Evolutionary conservation across 371 early-diverging fungal genomes (phyloP), one percentile per base, ranked within the genome.

Genomic region (Saksenaea vasiformis): DNA sequence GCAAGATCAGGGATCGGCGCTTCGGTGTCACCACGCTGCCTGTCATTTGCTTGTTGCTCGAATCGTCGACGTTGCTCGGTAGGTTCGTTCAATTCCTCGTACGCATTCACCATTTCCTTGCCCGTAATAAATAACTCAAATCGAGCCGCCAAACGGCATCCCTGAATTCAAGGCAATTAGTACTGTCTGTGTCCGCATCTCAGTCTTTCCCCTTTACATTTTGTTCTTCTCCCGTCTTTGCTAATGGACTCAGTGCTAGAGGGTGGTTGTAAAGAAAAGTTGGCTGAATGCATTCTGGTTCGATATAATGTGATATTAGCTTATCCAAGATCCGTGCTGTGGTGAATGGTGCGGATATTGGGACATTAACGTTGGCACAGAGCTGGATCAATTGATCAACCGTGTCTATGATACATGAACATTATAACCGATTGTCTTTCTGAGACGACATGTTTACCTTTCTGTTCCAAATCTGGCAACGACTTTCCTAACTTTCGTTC

Each of bases 31-130:
- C 96, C 96, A 24, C 74, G 71, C 35, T 77, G 73, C 54, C 88
- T 72, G 60, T 94, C 93, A 31, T 56, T 70, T 47, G 85, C 79
- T 63, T 95, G 95, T 56, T 81, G 68, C 43, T 68, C 73, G 69
- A 99, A 99, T 39, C 97, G 81, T 19, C 70, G 84, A 17, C 96
- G 88, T 73, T 99, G 99, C 62, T 98, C 98, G 58, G 90, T 75
- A 1, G 99, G 99, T 75, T 99, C 97, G 71, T 99, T 99, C 76
- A 99, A 85, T 80, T 99, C 99, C 65, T 99, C 98, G 80, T 99
- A 99, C 0, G 99, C 98, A 75, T 99, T 99, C 60, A 95, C 94
- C 36, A 98, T 76, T 73, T 99, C 99, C 60, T 93, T 93, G n/a
- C 89, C 85, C 1, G 84, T 91, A 15, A 98, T 87, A 78, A 98